These are phyloP conservation scores for Parastagonospora avenae DNA, from an alignment of 2,329 filamentous ascomycete species.

Conservation along the genomic window DNA sequence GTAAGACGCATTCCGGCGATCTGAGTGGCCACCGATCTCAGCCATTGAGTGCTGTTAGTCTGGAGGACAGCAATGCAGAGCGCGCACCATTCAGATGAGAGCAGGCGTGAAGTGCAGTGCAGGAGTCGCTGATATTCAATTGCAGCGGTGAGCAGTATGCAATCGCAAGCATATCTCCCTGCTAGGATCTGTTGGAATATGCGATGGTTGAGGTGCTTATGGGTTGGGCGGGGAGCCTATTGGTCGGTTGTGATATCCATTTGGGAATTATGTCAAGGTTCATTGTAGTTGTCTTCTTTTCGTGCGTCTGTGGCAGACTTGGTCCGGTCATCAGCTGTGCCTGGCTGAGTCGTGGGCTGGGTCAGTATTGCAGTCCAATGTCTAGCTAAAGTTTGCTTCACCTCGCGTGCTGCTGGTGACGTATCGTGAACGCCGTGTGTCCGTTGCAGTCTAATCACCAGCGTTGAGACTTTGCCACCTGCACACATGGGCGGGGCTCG, in stretches of 20 bases:
- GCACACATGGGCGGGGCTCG: neutral
- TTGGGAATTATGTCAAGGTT: conserved; percentile 15
- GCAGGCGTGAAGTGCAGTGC: neutral
- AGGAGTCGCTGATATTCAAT: neutral
- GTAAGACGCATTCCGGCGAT: conserved; percentile 84
- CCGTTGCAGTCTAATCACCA: neutral
- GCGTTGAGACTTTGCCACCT: conserved; percentile 4
- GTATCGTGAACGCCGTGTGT: neutral
- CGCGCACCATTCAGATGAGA: conserved; percentile 37
- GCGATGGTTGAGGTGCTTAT: conserved; percentile 1
- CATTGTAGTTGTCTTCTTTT: neutral
- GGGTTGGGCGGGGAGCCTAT: conserved; percentile 5
- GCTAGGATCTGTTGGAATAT: neutral
- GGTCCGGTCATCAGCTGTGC: too few relatives aligned
- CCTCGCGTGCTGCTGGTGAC: neutral
- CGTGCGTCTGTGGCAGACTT: neutral
- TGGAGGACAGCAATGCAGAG: conserved; percentile 44
- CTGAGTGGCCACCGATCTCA: conserved; percentile 56
- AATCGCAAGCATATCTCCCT: conserved; percentile 1
- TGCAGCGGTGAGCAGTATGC: conserved; percentile 1
- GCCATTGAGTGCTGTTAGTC: conserved; percentile 46
- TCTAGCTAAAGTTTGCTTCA: neutral
- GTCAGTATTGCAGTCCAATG: neutral
- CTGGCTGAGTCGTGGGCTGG: neutral
- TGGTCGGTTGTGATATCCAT: conserved; percentile 34